Conservation (phyloP, 208 protist species). For the Crithidia bombi region DNA sequence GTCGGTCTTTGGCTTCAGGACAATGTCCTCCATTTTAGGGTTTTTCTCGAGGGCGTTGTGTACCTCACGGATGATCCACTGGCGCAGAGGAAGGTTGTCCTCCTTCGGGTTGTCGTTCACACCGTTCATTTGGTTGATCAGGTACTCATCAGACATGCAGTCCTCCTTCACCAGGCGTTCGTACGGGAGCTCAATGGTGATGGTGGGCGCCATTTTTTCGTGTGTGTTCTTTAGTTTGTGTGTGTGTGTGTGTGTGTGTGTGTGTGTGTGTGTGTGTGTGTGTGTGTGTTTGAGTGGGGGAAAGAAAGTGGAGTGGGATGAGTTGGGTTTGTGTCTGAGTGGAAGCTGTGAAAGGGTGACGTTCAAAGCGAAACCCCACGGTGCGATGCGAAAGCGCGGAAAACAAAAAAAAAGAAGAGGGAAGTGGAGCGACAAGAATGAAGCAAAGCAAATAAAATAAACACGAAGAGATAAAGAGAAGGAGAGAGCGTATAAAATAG, state of each 20-base stretch:
- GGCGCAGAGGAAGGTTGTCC: slow-evolving; percentile 75
- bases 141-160: slow-evolving; percentile 58
- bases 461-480: slow-evolving; percentile 1
- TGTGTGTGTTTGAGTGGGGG: too few species aligned
- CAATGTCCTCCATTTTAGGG: slow-evolving; percentile 49
- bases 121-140: slow-evolving; percentile 71
- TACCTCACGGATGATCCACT: slow-evolving; percentile 68
- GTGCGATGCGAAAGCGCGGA: too few species aligned
- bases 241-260: too few species aligned
- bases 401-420: neutral
- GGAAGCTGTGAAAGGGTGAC: too few species aligned
- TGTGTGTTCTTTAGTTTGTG: too few species aligned
- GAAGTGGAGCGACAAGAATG: neutral
- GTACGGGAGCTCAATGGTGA: slow-evolving; percentile 65
- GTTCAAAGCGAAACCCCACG: too few species aligned
- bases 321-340: too few species aligned
- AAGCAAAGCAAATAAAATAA: neutral
- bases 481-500: too few species aligned
- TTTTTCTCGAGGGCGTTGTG: slow-evolving; percentile 62
- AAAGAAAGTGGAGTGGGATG: too few species aligned
- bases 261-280: too few species aligned
- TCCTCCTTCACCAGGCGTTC: slow-evolving; percentile 46
- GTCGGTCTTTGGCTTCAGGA: slow-evolving; percentile 54
- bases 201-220: slow-evolving; percentile 24
- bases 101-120: slow-evolving; percentile 73